phyloP scores from a whole-genome alignment of 75 land plant species.

The Sequoiadendron giganteum region DNA sequence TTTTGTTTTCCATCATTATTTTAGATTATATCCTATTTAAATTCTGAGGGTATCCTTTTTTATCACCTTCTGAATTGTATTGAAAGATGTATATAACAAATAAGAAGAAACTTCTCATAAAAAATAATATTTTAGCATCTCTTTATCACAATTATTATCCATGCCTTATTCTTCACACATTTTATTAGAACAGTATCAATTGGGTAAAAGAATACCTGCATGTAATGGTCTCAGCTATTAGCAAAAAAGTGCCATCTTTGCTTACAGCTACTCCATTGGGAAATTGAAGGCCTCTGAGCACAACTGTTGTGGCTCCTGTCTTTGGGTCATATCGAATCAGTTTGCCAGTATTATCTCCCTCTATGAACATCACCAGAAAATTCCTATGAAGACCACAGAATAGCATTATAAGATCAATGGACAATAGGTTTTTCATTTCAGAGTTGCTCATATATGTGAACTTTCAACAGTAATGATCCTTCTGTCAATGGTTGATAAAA shows the following conservation, averaged over 20 bases:
- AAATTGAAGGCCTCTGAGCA: constrained; percentile 44
- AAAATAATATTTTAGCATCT: background rate
- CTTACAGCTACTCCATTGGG: constrained; percentile 69
- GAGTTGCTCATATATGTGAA: constrained; percentile 14
- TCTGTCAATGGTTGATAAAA: constrained; percentile 23
- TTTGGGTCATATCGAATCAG: constrained; percentile 53
- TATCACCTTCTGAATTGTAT: too few relatives aligned
- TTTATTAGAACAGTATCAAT: background rate
- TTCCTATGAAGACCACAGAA: constrained; percentile 27
- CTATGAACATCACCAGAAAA: constrained; percentile 27
- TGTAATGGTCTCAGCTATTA: constrained; percentile 43
- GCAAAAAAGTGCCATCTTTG: constrained; percentile 36
- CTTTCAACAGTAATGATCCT: constrained; percentile 18
- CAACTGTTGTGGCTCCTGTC: constrained; percentile 39
- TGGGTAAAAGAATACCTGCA: constrained; percentile 8
- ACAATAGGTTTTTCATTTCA: background rate
- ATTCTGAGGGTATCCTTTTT: too few relatives aligned
- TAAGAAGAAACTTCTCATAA: too few relatives aligned
- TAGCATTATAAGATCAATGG: background rate
- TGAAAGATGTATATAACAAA: too few relatives aligned
- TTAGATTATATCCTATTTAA: too few relatives aligned
- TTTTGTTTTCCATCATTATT: too few relatives aligned
- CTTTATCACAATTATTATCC: background rate
- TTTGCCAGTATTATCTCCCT: constrained; percentile 65
- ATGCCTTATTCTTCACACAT: background rate